A percentile compares a stretch with the other conserved stretches of the same genome.
Evolutionary conservation across 768 basidiomycete genomes (phyloP).

Genomic region (Termitomyces sp.): DNA sequence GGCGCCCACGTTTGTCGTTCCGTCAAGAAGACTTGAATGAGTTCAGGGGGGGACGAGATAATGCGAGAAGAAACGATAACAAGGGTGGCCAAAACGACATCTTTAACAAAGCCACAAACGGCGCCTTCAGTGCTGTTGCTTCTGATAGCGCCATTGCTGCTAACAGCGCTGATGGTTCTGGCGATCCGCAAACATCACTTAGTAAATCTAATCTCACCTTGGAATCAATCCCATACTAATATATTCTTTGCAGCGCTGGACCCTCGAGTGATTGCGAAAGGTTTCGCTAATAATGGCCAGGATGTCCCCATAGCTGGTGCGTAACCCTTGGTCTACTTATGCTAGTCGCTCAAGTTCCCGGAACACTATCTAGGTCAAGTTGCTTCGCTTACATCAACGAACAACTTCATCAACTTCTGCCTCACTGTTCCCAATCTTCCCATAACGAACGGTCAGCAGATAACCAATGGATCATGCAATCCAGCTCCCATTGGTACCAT

Average conservation of each 20-base stretch:
- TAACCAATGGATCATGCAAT: constrained; percentile 50
- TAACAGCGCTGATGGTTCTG: constrained; percentile 11
- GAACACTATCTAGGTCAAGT: constrained; percentile 35
- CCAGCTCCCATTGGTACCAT: constrained; percentile 52
- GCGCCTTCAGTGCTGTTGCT: not conserved
- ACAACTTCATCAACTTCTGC: constrained; percentile 57
- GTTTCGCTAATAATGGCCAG: constrained; percentile 50
- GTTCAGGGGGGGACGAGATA: constrained; percentile 15
- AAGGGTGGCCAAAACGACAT: not conserved
- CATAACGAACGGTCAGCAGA: constrained; percentile 51
- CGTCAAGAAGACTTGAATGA: constrained; percentile 20
- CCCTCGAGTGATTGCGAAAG: constrained; percentile 43
- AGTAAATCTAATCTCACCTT: constrained; percentile 24
- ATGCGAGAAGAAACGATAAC: constrained; percentile 3
- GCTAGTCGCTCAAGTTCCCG: not conserved
- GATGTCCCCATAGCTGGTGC: constrained; percentile 33
- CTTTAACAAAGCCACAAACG: not conserved
- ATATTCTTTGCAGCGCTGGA: constrained; percentile 41
- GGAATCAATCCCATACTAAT: not conserved
- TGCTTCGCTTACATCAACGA: constrained; percentile 44
- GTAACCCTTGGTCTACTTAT: not conserved
- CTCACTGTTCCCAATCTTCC: constrained; percentile 36
- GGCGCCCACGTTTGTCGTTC: no score
- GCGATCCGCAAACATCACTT: constrained; percentile 43
- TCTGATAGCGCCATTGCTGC: constrained; percentile 5